Evolutionary conservation across 2,329 filamentous ascomycete species (phyloP).

Genomic region (Chaetomiaceae sp.): DNA sequence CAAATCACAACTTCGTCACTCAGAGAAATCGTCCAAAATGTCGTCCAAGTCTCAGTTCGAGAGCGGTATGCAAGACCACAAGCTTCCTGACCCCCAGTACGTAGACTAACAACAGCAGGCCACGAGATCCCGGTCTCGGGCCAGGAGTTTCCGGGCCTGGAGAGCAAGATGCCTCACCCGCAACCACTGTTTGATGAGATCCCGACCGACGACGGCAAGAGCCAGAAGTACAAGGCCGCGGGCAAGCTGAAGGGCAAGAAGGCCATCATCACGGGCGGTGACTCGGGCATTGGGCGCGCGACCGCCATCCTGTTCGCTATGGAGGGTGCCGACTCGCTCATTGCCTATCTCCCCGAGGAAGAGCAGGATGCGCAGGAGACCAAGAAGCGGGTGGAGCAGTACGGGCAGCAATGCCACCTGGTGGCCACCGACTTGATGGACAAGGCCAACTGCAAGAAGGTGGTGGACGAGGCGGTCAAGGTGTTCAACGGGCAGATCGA

Average conservation of each 20-base stretch:
- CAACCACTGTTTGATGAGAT: conserved; percentile 60
- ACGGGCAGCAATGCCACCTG: conserved; percentile 62
- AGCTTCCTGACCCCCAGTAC: neutral
- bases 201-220: conserved; percentile 63
- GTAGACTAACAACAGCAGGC: conserved; percentile 25
- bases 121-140: conserved; percentile 38
- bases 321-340: conserved; percentile 71
- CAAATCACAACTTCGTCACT: too few relatives aligned
- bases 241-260: conserved; percentile 72
- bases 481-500: conserved; percentile 62
- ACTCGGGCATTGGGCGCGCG: conserved; percentile 73
- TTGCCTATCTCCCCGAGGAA: conserved; percentile 71
- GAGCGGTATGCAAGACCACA: conserved; percentile 26
- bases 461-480: conserved; percentile 62
- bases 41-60: conserved; percentile 34
- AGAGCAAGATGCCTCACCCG: conserved; percentile 46
- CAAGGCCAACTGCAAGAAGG: conserved; percentile 63
- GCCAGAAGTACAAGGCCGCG: conserved; percentile 67
- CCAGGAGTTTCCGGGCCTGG: conserved; percentile 42
- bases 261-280: conserved; percentile 76
- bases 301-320: conserved; percentile 73
- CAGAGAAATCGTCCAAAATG: conserved; percentile 16
- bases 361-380: conserved; percentile 73
- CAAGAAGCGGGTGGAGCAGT: conserved; percentile 62
- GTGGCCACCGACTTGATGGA: conserved; percentile 61